phyloP scores from a whole-genome alignment of 495 filamentous ascomycete genomes.

The Lophiotrema nucula region DNA sequence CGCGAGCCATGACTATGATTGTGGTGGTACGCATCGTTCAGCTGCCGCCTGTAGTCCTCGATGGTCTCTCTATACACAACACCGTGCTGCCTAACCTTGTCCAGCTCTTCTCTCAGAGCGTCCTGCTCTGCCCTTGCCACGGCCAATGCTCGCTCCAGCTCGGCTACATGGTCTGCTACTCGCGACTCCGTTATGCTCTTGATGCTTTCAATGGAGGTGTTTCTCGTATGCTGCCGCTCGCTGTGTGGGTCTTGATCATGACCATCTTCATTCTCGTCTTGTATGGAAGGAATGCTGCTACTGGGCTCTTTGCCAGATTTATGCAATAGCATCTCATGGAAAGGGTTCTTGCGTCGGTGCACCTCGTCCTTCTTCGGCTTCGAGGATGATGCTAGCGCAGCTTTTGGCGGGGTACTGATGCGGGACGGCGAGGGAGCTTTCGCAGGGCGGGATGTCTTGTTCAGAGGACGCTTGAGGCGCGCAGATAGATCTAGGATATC shows the following conservation, averaged over 20 bases:
- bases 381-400: conserved; percentile 13
- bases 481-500: conserved; percentile 21
- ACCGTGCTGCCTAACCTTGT: conserved; percentile 14
- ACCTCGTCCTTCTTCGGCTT: conserved; percentile 32
- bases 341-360: conserved; percentile 29
- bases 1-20: conserved; percentile 5
- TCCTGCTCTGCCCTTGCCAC: conserved; percentile 22
- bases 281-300: conserved; percentile 2
- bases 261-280: conserved; percentile 2
- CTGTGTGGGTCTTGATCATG: no score
- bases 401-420: conserved; percentile 28
- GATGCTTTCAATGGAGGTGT: conserved; percentile 6
- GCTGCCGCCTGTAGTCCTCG: conserved; percentile 23
- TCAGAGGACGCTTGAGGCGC: conserved; percentile 26
- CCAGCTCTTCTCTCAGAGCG: conserved; percentile 27
- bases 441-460: conserved; percentile 5
- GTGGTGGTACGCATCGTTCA: not conserved
- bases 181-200: conserved; percentile 11
- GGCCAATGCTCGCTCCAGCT: conserved; percentile 28
- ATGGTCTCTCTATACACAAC: conserved; percentile 20
- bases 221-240: not conserved
- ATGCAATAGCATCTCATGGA: conserved; percentile 26
- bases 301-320: conserved; percentile 6
- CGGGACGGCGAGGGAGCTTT: conserved; percentile 16
- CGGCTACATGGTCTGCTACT: conserved; percentile 17